A percentile compares a stretch with the other conserved stretches of the same genome.
phyloP scores from a whole-genome alignment of 2,329 filamentous ascomycete species.

The Colletotrichum euphorbiae region DNA sequence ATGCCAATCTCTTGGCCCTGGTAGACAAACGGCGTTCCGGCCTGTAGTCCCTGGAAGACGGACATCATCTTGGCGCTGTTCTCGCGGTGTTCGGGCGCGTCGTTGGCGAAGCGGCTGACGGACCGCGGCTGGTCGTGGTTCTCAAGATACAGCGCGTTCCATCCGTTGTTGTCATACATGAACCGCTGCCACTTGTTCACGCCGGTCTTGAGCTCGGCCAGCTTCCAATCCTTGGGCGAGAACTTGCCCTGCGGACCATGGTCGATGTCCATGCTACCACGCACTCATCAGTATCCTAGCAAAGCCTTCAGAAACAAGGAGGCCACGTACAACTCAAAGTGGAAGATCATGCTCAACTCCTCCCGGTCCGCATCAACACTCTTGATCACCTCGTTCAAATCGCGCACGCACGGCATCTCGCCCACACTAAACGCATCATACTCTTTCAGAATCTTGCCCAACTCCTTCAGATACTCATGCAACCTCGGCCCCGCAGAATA shows the following conservation, averaged over 20 bases:
- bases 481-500: conserved; percentile 66
- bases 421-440: conserved; percentile 65
- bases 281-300: conserved; percentile 14
- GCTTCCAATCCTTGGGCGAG: conserved; percentile 56
- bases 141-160: conserved; percentile 74
- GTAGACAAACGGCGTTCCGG: conserved; percentile 75
- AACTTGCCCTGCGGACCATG: conserved; percentile 58
- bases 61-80: conserved; percentile 70
- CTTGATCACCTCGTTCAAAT: conserved; percentile 56
- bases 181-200: conserved; percentile 70
- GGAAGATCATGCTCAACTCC: conserved; percentile 79
- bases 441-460: conserved; percentile 56
- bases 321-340: conserved; percentile 69
- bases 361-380: conserved; percentile 66
- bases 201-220: conserved; percentile 63
- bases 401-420: conserved; percentile 61
- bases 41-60: conserved; percentile 66
- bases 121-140: conserved; percentile 74
- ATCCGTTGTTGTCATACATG: conserved; percentile 69
- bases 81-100: conserved; percentile 60
- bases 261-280: conserved; percentile 60
- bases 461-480: conserved; percentile 59
- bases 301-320: not conserved
- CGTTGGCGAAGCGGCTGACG: conserved; percentile 66
- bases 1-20: conserved; percentile 78